phyloP scores from a whole-genome alignment of 2,329 filamentous ascomycete species.

The Xylariaceae sp. region DNA sequence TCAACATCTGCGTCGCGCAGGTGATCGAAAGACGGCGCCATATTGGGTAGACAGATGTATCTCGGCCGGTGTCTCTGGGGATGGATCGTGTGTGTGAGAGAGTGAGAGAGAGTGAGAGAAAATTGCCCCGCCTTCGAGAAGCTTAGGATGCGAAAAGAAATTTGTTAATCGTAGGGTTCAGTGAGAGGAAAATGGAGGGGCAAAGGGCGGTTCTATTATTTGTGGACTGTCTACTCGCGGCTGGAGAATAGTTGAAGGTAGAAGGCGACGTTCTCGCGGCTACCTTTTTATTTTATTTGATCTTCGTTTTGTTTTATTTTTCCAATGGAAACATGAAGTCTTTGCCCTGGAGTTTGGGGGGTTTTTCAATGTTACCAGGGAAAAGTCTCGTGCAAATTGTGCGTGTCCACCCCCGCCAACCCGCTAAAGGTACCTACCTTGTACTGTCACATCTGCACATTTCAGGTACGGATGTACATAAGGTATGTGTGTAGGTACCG shows the following conservation, averaged over 20 bases:
- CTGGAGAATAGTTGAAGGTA: neutral
- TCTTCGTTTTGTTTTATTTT: neutral
- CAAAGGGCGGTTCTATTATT: neutral
- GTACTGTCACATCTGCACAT: too few relatives aligned
- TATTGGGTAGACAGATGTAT: conserved; percentile 56
- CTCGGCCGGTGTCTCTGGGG: conserved; percentile 3
- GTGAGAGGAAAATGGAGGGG: neutral
- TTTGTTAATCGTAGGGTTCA: neutral
- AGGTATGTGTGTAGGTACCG: too few relatives aligned
- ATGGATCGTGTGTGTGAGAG: neutral
- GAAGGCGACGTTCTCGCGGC: neutral
- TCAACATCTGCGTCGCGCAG: conserved; percentile 88
- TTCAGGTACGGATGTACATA: too few relatives aligned
- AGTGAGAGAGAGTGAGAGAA: neutral
- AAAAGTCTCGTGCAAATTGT: conserved; percentile 27
- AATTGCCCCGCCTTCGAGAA: conserved; percentile 23
- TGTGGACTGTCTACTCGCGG: neutral
- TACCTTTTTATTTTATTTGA: conserved; percentile 19
- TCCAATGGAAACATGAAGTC: too few relatives aligned
- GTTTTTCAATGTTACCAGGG: conserved; percentile 4
- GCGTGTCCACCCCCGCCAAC: conserved; percentile 18
- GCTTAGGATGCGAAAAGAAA: neutral
- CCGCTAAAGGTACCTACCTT: conserved; percentile 9
- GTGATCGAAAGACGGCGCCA: conserved; percentile 93
- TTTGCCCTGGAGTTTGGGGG: neutral